A percentile compares a stretch with the other conserved stretches of the same genome.
Conservation (phyloP, 169 alveolate genomes). For the Cryptosporidium ryanae region DNA sequence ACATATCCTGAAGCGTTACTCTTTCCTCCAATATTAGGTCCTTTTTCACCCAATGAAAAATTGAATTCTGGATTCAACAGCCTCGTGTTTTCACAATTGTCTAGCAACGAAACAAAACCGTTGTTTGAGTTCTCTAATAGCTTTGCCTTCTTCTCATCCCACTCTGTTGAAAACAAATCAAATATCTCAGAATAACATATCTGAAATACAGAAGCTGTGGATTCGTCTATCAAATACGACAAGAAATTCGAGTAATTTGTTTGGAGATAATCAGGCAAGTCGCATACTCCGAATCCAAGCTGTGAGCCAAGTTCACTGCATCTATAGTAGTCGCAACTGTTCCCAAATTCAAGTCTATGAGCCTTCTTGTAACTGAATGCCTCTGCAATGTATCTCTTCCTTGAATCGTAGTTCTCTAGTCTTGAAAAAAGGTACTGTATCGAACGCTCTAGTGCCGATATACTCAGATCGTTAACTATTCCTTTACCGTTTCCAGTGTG, state of each 20-base stretch:
- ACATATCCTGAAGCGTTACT: not conserved
- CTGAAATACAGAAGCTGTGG: slow-evolving; percentile 46
- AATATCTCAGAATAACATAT: slow-evolving; percentile 47
- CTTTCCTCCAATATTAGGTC: too few relatives aligned
- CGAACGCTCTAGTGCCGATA: slow-evolving; percentile 54
- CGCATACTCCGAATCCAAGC: slow-evolving; percentile 6
- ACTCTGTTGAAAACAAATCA: slow-evolving; percentile 50
- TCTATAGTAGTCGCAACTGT: not conserved
- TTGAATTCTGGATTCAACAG: not conserved
- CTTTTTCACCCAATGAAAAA: not conserved
- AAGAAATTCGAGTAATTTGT: slow-evolving; percentile 56
- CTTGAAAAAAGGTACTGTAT: slow-evolving; percentile 35
- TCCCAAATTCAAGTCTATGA: slow-evolving; percentile 38
- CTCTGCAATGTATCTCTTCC: slow-evolving; percentile 30
- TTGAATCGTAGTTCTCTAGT: slow-evolving; percentile 53
- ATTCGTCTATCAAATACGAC: slow-evolving; percentile 55
- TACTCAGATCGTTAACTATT: slow-evolving; percentile 40
- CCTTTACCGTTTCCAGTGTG: slow-evolving; percentile 56
- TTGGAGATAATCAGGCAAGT: slow-evolving; percentile 42
- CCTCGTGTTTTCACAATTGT: too few relatives aligned
- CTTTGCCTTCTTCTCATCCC: slow-evolving; percentile 50
- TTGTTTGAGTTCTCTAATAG: slow-evolving; percentile 20
- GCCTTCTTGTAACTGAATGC: slow-evolving; percentile 40
- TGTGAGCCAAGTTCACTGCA: not conserved
- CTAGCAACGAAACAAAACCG: not conserved